Percentiles rank a stretch among this genome's conserved stretches.
phyloP scores from a whole-genome alignment of 1,284 basidiomycete species.

The Prillingera fragicola region DNA sequence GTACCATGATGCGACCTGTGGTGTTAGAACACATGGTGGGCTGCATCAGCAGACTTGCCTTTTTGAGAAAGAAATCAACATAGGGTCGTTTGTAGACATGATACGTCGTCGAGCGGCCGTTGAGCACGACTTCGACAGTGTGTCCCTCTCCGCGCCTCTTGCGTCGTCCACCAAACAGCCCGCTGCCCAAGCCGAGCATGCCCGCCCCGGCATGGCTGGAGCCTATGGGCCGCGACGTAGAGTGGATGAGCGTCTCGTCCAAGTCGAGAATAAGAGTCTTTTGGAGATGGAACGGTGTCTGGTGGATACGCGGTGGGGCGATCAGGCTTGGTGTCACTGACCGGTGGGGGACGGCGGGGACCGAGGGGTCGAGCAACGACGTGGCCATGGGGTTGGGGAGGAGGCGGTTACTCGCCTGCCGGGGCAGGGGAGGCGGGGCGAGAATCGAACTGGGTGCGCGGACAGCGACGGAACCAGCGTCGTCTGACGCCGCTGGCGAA shows the following conservation, averaged over 20 bases:
- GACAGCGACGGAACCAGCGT: conserved; percentile 10
- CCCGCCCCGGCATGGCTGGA: conserved; percentile 51
- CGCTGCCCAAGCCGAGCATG: conserved; percentile 58
- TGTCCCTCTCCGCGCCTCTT: conserved; percentile 67
- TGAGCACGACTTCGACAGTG: conserved; percentile 92
- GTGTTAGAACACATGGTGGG: not conserved
- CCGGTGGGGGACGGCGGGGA: conserved; percentile 45
- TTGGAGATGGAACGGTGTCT: conserved; percentile 67
- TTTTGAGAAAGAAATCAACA: conserved; percentile 90
- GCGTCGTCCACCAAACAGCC: conserved; percentile 50
- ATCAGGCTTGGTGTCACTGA: conserved; percentile 6
- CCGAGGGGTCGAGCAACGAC: conserved; percentile 39
- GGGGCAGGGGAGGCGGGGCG: no score
- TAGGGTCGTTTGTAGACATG: conserved; percentile 98
- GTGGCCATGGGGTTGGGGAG: conserved; percentile 42
- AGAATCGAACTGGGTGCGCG: conserved; percentile 26
- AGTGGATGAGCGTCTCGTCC: conserved; percentile 97
- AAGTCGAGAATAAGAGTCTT: conserved; percentile 94
- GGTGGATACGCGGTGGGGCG: conserved; percentile 40
- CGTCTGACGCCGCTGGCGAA: conserved; percentile 3
- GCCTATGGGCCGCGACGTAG: conserved; percentile 69
- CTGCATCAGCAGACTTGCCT: conserved; percentile 54
- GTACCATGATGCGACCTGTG: conserved; percentile 94
- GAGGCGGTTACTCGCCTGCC: no score
- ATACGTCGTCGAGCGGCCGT: conserved; percentile 83